Evolutionary conservation across 192 early-diverging fungal genomes (phyloP).

Genomic region (Coemansia sp.): DNA sequence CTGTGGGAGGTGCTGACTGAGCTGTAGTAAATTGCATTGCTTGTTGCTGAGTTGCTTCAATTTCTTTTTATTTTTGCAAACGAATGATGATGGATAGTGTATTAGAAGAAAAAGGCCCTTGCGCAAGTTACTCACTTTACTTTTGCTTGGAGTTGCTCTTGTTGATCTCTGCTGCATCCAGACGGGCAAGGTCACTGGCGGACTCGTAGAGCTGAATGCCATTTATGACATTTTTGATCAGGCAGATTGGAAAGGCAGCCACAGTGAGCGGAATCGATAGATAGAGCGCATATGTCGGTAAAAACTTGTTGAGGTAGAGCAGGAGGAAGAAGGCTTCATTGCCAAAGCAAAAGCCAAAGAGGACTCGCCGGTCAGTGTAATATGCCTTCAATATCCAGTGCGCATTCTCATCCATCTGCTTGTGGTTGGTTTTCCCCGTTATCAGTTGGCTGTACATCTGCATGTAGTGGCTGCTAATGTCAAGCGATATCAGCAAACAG

Average conservation of each 20-base stretch:
- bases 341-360: slow-evolving; percentile 89
- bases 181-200: slow-evolving; percentile 67
- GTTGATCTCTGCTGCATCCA: slow-evolving; percentile 58
- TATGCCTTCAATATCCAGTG: slow-evolving; percentile 84
- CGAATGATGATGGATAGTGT: neutral
- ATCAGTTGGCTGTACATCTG: slow-evolving; percentile 95
- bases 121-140: neutral
- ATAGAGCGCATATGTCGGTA: slow-evolving; percentile 21
- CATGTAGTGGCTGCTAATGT: slow-evolving; percentile 96
- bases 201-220: slow-evolving; percentile 92
- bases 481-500: slow-evolving; percentile 88
- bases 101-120: neutral
- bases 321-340: slow-evolving; percentile 92
- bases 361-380: slow-evolving; percentile 85
- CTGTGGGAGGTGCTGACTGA: neutral
- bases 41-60: neutral
- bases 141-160: slow-evolving; percentile 6
- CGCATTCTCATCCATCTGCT: slow-evolving; percentile 71
- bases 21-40: too few relatives aligned
- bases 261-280: slow-evolving; percentile 19
- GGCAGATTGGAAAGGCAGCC: slow-evolving; percentile 69
- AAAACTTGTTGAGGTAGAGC: slow-evolving; percentile 70
- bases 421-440: slow-evolving; percentile 86
- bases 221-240: slow-evolving; percentile 90
- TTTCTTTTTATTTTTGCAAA: neutral